Conservation (phyloP, 495 filamentous ascomycete species). For the Penicillium canariense region DNA sequence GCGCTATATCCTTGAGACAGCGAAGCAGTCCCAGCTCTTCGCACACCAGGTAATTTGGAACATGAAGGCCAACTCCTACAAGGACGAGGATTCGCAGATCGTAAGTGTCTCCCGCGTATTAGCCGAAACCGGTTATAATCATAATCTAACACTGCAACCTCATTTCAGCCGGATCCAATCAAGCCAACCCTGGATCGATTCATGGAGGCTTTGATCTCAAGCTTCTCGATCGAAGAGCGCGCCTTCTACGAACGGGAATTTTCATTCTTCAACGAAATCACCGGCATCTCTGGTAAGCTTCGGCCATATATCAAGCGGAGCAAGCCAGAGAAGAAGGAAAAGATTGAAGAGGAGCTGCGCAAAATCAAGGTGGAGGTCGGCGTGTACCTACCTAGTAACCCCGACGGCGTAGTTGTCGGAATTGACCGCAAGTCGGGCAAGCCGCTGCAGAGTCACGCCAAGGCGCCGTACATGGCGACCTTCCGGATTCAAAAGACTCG, state of each 20-base stretch:
- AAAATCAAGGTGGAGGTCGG: conserved; percentile 96
- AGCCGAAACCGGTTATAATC: background rate
- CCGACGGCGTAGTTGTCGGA: conserved; percentile 92
- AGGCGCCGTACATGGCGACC: conserved; percentile 98
- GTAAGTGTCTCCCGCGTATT: conserved; percentile 52
- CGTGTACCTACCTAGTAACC: conserved; percentile 95
- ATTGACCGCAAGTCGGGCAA: conserved; percentile 98
- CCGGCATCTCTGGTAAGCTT: conserved; percentile 89
- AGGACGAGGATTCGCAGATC: conserved; percentile 88
- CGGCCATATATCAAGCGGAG: conserved; percentile 88
- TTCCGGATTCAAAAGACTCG: conserved; percentile 89
- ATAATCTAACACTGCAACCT: conserved; percentile 39
- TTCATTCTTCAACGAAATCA: conserved; percentile 96
- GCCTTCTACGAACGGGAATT: conserved; percentile 95
- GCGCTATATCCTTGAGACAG: conserved; percentile 93
- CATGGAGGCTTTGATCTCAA: conserved; percentile 74
- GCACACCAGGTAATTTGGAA: conserved; percentile 99
- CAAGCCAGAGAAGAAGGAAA: conserved; percentile 97
- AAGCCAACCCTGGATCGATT: conserved; percentile 93
- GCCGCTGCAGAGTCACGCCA: conserved; percentile 94
- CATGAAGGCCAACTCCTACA: conserved; percentile 98
- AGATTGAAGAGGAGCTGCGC: conserved; percentile 96
- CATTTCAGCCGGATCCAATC: conserved; percentile 73
- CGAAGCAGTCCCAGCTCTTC: conserved; percentile 92
- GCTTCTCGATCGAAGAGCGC: conserved; percentile 74